Conservation (phyloP, 768 basidiomycete genomes). For the Ramaria rubella region DNA sequence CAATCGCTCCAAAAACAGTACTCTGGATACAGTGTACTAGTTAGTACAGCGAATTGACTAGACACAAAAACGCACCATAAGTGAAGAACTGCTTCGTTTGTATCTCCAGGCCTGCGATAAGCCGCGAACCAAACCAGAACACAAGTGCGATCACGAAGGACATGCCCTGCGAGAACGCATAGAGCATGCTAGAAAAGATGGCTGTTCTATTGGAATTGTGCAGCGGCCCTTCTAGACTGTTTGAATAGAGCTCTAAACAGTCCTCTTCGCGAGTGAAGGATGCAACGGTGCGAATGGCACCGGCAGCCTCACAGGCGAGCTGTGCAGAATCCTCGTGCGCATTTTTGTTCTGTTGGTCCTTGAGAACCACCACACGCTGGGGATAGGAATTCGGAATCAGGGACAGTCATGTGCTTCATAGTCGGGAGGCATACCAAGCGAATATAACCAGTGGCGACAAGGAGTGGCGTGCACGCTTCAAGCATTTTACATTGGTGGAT, state of each 20-base stretch:
- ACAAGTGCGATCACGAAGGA: slow-evolving; percentile 82
- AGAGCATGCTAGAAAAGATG: slow-evolving; percentile 59
- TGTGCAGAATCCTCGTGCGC: slow-evolving; percentile 79
- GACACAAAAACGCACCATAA: slow-evolving; percentile 54
- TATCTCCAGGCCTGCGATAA: slow-evolving; percentile 51
- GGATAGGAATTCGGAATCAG: background rate
- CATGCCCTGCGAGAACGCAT: slow-evolving; percentile 66
- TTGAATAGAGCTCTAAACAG: slow-evolving; percentile 58
- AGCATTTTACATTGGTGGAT: background rate
- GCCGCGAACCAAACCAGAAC: slow-evolving; percentile 69
- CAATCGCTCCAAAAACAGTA: slow-evolving; percentile 72
- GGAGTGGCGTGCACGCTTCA: slow-evolving; percentile 59
- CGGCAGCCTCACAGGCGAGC: slow-evolving; percentile 86
- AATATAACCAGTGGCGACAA: slow-evolving; percentile 76
- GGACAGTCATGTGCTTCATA: background rate
- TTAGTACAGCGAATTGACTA: background rate
- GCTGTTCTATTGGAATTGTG: slow-evolving; percentile 56
- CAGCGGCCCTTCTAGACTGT: slow-evolving; percentile 68
- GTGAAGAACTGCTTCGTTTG: slow-evolving; percentile 67
- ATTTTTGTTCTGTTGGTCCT: slow-evolving; percentile 76
- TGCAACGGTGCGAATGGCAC: slow-evolving; percentile 86
- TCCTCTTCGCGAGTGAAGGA: slow-evolving; percentile 82
- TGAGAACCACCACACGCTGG: slow-evolving; percentile 78
- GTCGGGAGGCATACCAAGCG: slow-evolving; percentile 49
- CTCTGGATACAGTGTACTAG: slow-evolving; percentile 34